Evolutionary conservation across 345 rosid genomes (phyloP).

Genomic region (Excoecaria agallocha): DNA sequence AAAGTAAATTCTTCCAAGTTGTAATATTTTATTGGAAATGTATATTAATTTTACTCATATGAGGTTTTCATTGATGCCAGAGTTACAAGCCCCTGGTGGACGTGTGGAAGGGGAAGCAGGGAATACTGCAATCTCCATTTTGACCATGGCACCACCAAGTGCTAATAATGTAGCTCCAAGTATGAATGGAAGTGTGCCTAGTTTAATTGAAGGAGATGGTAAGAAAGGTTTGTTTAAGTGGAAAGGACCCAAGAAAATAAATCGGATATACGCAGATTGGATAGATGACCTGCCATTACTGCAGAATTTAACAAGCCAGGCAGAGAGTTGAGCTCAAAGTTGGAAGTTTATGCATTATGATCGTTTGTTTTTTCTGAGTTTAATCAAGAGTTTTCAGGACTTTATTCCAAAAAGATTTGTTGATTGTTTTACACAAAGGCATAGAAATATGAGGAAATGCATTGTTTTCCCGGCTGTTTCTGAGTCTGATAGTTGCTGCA

Average conservation of each 20-base stretch:
- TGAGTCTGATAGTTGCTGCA: background rate
- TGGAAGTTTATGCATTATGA: background rate
- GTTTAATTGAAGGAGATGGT: slow-evolving; percentile 39
- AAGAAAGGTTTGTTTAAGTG: slow-evolving; percentile 69
- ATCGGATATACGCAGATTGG: slow-evolving; percentile 90
- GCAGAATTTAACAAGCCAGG: slow-evolving; percentile 19
- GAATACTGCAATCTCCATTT: slow-evolving; percentile 25
- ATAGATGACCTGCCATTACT: slow-evolving; percentile 77
- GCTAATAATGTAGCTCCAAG: slow-evolving; percentile 41
- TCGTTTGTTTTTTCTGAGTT: background rate
- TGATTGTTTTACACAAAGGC: background rate
- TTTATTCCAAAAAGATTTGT: background rate
- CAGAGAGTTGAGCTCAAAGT: slow-evolving; percentile 17
- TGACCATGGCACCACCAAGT: slow-evolving; percentile 40
- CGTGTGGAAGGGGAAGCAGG: slow-evolving; percentile 57
- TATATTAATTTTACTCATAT: background rate
- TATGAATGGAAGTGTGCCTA: slow-evolving; percentile 31
- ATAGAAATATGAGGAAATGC: background rate
- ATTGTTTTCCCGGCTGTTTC: background rate
- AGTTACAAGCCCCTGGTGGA: slow-evolving; percentile 52
- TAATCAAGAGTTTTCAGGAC: background rate
- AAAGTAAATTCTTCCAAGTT: background rate
- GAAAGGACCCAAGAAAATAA: slow-evolving; percentile 81
- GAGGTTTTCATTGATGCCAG: slow-evolving; percentile 37
- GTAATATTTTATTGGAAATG: background rate